Evolutionary conservation across 495 filamentous ascomycete genomes (phyloP).

Genomic region (Lepraria neglecta): DNA sequence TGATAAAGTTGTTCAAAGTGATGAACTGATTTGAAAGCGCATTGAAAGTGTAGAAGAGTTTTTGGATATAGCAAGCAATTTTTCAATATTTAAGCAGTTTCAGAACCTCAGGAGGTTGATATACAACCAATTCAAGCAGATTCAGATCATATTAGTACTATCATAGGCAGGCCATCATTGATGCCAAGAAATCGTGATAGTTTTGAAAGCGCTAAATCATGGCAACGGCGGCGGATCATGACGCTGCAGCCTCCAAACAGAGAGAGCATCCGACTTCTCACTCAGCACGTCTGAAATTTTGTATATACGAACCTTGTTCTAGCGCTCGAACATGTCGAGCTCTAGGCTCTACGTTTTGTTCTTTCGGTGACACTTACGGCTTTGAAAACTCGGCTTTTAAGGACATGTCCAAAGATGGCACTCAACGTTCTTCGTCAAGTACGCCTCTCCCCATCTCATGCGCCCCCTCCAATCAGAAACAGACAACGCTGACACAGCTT

Average conservation of each 20-base stretch:
- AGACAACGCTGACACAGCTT: too few relatives aligned
- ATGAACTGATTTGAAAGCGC: too few relatives aligned
- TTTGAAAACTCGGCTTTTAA: too few relatives aligned
- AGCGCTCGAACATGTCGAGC: constrained; percentile 5
- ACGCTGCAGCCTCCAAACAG: background rate
- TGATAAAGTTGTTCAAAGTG: too few relatives aligned
- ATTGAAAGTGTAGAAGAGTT: too few relatives aligned
- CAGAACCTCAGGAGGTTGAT: too few relatives aligned
- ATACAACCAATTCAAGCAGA: too few relatives aligned
- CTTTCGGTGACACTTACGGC: background rate
- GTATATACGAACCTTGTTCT: background rate
- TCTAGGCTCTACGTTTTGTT: background rate
- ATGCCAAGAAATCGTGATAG: background rate
- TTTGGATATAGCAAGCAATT: too few relatives aligned
- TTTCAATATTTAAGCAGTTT: too few relatives aligned
- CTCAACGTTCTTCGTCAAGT: constrained; percentile 20
- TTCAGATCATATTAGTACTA: too few relatives aligned
- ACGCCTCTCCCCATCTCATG: background rate
- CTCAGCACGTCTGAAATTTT: too few relatives aligned
- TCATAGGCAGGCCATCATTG: too few relatives aligned
- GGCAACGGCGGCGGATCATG: constrained; percentile 4
- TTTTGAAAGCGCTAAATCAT: background rate
- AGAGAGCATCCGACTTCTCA: background rate
- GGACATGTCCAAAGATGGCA: constrained; percentile 24
- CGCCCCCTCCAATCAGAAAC: background rate